A percentile compares a stretch with the other conserved stretches of the same genome.
These are phyloP conservation scores for Lodderomyces elongisporus DNA, from an alignment of 1,139 yeast genomes.

Conservation along the genomic window DNA sequence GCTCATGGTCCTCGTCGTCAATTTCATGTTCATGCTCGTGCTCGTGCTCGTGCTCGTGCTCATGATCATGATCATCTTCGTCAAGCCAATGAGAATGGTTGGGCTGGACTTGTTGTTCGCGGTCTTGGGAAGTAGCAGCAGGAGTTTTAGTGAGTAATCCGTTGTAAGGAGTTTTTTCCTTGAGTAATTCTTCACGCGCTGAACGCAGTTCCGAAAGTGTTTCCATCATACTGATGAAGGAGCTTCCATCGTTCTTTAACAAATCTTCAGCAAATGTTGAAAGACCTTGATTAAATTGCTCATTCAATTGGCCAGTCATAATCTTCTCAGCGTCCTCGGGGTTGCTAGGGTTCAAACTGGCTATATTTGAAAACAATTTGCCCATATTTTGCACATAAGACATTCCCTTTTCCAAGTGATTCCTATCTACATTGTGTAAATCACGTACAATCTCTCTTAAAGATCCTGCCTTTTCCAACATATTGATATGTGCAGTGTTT, in stretches of 20 bases:
- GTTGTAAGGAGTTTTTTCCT: slow-evolving; percentile 11
- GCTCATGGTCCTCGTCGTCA: slow-evolving; percentile 19
- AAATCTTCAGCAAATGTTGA: slow-evolving; percentile 74
- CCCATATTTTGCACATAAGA: slow-evolving; percentile 26
- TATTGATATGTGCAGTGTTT: slow-evolving; percentile 17
- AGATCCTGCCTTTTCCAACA: slow-evolving; percentile 26
- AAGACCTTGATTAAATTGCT: slow-evolving; percentile 31
- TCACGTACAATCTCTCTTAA: slow-evolving; percentile 26
- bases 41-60: slow-evolving; percentile 6
- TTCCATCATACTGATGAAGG: slow-evolving; percentile 75
- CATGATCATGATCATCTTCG: slow-evolving; percentile 18
- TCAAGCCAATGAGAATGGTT: slow-evolving; percentile 18
- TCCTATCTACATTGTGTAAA: slow-evolving; percentile 25
- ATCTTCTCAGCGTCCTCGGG: slow-evolving; percentile 7
- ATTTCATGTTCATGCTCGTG: slow-evolving; percentile 13
- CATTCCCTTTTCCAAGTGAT: slow-evolving; percentile 25
- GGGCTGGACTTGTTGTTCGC: slow-evolving; percentile 1
- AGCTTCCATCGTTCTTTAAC: slow-evolving; percentile 66
- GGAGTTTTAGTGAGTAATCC: not conserved
- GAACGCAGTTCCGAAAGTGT: slow-evolving; percentile 56
- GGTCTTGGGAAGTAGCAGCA: slow-evolving; percentile 4
- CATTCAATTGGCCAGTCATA: slow-evolving; percentile 11
- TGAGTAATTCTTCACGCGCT: slow-evolving; percentile 41
- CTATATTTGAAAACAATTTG: slow-evolving; percentile 16
- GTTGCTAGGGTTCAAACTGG: slow-evolving; percentile 9